phyloP scores from a whole-genome alignment of 768 basidiomycete species.

The Sistotremastrum suecicum region DNA sequence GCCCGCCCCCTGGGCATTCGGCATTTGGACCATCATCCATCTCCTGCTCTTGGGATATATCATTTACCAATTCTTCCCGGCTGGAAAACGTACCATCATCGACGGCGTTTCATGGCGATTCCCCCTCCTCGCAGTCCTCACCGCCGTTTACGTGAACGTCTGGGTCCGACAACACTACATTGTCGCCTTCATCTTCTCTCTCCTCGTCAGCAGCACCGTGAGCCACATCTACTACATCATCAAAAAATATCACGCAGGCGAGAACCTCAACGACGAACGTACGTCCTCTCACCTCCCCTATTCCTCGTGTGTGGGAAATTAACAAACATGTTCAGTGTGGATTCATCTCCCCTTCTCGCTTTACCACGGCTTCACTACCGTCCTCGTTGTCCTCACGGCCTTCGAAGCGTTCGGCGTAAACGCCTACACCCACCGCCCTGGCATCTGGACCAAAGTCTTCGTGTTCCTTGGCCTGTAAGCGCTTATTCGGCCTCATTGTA shows the following conservation, averaged over 20 bases:
- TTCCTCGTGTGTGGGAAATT: neutral
- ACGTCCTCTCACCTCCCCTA: constrained; percentile 4
- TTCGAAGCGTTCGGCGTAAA: constrained; percentile 87
- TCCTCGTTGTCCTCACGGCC: constrained; percentile 65
- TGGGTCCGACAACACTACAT: constrained; percentile 72
- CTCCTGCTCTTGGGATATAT: constrained; percentile 81
- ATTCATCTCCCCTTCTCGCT: constrained; percentile 94
- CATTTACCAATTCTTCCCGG: constrained; percentile 76
- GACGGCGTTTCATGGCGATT: constrained; percentile 89
- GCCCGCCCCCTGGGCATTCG: constrained; percentile 87
- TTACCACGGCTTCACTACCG: constrained; percentile 87
- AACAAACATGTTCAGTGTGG: constrained; percentile 30
- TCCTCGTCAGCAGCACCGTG: constrained; percentile 71
- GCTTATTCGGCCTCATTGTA: constrained; percentile 4
- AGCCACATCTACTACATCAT: constrained; percentile 90
- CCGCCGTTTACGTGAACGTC: constrained; percentile 78
- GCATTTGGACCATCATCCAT: constrained; percentile 86
- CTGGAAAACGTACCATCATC: constrained; percentile 64
- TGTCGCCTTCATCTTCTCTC: constrained; percentile 71
- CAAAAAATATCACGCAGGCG: constrained; percentile 68
- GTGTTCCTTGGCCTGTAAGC: constrained; percentile 81
- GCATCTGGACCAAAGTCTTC: constrained; percentile 88
- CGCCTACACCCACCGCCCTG: constrained; percentile 45
- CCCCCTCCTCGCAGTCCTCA: constrained; percentile 75
- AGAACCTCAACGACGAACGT: constrained; percentile 53